Evolutionary conservation across 2,329 filamentous ascomycete genomes (phyloP).

Genomic region (Fusarium tricinctum): DNA sequence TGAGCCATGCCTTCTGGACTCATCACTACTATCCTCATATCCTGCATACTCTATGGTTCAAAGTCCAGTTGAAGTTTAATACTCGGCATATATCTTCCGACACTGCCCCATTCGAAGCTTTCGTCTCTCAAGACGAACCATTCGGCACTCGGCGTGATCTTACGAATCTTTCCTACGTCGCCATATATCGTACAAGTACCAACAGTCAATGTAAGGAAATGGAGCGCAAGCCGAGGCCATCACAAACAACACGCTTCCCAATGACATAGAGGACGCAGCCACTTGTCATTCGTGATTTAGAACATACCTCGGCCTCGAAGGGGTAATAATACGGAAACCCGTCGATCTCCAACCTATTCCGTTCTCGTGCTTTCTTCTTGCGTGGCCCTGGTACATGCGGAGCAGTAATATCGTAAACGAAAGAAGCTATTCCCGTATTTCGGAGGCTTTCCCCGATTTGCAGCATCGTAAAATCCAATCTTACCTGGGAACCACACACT

Average conservation of each 20-base stretch:
- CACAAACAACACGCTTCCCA: neutral
- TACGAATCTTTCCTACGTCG: neutral
- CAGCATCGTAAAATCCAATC: constrained; percentile 11
- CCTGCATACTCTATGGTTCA: neutral
- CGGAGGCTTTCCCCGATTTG: constrained; percentile 17
- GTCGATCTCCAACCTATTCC: too few species aligned
- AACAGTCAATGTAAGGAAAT: neutral
- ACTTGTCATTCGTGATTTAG: too few species aligned
- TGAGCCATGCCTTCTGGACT: neutral
- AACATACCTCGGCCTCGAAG: neutral
- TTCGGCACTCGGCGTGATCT: neutral
- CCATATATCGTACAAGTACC: neutral
- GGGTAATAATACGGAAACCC: too few species aligned
- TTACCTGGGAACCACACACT: constrained; percentile 11
- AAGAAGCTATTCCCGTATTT: constrained; percentile 20
- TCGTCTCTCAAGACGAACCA: neutral
- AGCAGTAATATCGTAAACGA: constrained; percentile 1
- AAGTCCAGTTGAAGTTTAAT: neutral
- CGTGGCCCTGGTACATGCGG: neutral
- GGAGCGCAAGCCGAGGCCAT: too few species aligned
- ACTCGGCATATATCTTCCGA: neutral
- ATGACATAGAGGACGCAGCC: neutral
- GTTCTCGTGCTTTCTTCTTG: too few species aligned
- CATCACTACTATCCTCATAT: neutral
- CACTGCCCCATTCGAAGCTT: neutral